Evolutionary conservation across 257 asterid genomes (phyloP), one percentile per base, ranked within the genome.

Genomic region (Salvia hispanica): DNA sequence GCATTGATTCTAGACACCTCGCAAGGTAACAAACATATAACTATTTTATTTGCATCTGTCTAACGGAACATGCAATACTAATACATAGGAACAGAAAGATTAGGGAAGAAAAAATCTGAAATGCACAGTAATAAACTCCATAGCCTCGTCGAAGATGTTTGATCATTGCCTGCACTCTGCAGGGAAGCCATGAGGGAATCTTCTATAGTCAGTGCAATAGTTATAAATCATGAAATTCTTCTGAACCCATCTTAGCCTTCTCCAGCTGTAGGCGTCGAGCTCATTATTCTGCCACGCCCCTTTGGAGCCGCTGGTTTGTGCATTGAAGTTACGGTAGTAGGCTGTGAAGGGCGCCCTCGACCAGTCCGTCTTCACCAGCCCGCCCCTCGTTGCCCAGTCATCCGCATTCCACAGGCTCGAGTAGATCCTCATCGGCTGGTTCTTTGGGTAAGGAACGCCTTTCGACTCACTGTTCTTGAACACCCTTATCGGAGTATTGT

Each of bases 351-450:
- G 97, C 6, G 95, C 96, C 64, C 82, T 78, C 0, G 93, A 57
- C 97, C 97, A 91, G 56, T 91, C 97, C 3, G 88, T 82, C 62
- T 91, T 91, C 34, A 86, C 83, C 0, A 81, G 72, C 43, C 97
- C 97, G 5, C 96, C 95, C 77, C 93, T 86, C 4, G 97, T 91
- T 0, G 97, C 97, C 97, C 97, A 91, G 1, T 88, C 92, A 40
- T 91, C 96, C 0, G 96, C 97, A 63, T 91, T 86, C 96, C 96
- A 91, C 0, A 91, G 88, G 73, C 97, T 91, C 0, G 95, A 91
- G 83, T 91, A 91, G 62, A 91, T 82, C 71, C 83, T 88, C 97
- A 88, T 91, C 0, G 97, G 88, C 68, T 91, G 97, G 39, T 69
- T 83, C 74, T 82, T 88, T 0, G 92, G 97, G 78, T 77, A 88